Conservation (phyloP, 208 protist genomes). For the Trypanosoma platydactyli region DNA sequence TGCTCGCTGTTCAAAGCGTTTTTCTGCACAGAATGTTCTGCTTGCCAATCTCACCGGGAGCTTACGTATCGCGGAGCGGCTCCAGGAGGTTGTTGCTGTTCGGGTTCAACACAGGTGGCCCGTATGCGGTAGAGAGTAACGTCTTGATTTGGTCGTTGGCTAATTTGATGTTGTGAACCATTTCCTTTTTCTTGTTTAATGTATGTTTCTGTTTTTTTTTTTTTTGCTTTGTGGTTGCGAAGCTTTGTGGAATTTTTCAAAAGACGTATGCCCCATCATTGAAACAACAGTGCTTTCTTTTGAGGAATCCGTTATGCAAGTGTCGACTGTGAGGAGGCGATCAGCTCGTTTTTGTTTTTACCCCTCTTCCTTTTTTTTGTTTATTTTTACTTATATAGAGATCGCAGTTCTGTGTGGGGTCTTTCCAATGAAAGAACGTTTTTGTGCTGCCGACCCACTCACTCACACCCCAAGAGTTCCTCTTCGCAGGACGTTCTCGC, state of each 20-base stretch:
- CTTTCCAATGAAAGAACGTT: neutral
- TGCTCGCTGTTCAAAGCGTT: neutral
- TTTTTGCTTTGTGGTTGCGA: no score
- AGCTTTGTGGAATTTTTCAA: no score
- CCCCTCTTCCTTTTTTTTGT: neutral
- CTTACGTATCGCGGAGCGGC: conserved; percentile 17
- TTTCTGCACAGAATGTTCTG: conserved; percentile 23
- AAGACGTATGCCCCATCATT: no score
- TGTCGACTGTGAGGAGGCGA: conserved; percentile 36
- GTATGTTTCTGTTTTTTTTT: no score
- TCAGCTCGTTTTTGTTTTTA: conserved; percentile 35
- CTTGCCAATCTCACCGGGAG: conserved; percentile 33
- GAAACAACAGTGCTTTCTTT: no score
- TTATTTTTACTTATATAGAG: neutral
- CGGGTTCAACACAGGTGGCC: neutral
- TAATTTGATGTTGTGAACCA: no score
- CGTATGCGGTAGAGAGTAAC: neutral
- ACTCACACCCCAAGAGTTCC: neutral
- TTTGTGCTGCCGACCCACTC: neutral
- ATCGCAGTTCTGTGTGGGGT: neutral
- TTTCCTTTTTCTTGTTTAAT: no score
- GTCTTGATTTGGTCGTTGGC: no score
- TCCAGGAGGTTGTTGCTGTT: conserved; percentile 14
- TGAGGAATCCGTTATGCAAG: no score
- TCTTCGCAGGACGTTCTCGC: no score